Base-by-base conservation (phyloP, 805 yeast species). In the Saturnispora saitoi region DNA sequence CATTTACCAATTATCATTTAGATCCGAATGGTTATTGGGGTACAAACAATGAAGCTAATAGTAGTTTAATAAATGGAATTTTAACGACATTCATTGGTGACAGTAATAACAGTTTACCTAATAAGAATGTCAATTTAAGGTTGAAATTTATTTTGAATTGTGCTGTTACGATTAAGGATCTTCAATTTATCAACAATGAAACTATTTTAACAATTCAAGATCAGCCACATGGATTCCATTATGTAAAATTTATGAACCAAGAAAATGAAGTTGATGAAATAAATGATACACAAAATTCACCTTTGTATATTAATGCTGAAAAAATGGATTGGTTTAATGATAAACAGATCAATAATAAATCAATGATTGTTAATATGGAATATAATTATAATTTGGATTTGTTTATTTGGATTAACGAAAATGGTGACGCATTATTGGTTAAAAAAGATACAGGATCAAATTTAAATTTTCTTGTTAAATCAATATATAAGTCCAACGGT, bases 171-270 rank as follows among this genome's bases (percentile, higher is more conserved):
- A 49, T 65, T 42, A 50, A 57, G 17, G 70, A 66, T 47, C 65
- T 48, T 39, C 56, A 55, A 34, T 60, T 65, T 46, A 44, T 57
- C 14, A 48, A 51, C 4, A 56, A 59, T 46, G 56, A 59, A 32
- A 53, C 57, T 15, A 41, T 67, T 17, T 47, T 66, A 36, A 49
- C 66, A 31, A 61, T 64, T 15, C 62, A 62, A 41, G 47, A 58
- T 3, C 57, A 59, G 15, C 69, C 70, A 5, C 62, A 59, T 45
- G 66, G 68, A n/a, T 62, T 67, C 37, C 70, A 67, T 51, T 44
- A 62, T 32, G 58, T 67, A 39, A 32, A 39, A 32, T 46, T 39
- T 19, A 40, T 15, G 7, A 34, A 32, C 3, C 15, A 32, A 36
- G 17, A 17, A 3, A 36, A 15, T 20, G 57, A 59, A 42, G 51